Evolutionary conservation across 1,284 basidiomycete species (phyloP), one percentile per base, ranked within the genome.

Genomic region (Ganoderma lingzhi): DNA sequence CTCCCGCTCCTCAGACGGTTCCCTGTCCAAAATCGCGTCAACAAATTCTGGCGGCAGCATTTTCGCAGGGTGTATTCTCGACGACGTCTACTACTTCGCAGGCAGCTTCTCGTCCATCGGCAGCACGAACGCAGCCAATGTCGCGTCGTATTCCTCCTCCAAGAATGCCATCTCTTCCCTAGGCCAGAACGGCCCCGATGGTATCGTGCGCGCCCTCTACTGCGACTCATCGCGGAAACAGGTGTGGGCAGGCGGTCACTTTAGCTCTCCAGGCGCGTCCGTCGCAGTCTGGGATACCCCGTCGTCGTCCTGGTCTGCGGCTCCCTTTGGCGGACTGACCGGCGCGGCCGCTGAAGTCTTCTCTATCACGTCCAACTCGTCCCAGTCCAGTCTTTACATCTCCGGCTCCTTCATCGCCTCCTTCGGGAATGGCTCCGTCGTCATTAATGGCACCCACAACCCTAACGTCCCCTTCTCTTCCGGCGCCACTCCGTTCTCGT

Each of bases 171-270:
- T 96, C 80, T 81, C 88, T 15, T 78, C 90, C 35, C 82, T 93
- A 17, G 88, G 88, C 56, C 85, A 84, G 6, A 83, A 82, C 64
- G 88, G 90, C 14, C 88, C 93, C 37, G 87, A 96, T 73, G 96
- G 94, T 53, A 82, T 86, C 59, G 87, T 98, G 6, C 83, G 88
- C 65, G 84, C 95, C 2, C 76, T 98, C n/a, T 94, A 88, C 74
- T 99, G 97, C 81, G 96, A 98, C 80, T 75, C 85, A 14, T 82
- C 85, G 61, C 86, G 89, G 70, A 84, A 85, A 72, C 89, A 91
- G 73, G 83, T 99, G 59, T 97, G 97, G 93, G 92, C 88, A 28
- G 96, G 96, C 37, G 97, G 97, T 32, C 84, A 82, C 41, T 98
- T 99, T 80, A 86, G 87, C 3, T 89, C 89, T 9, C 90, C 90